Percentiles rank a stretch among this genome's conserved stretches.
phyloP scores from a whole-genome alignment of 108 stramenopile genomes.

The Pseudonitzschia multistriata region DNA sequence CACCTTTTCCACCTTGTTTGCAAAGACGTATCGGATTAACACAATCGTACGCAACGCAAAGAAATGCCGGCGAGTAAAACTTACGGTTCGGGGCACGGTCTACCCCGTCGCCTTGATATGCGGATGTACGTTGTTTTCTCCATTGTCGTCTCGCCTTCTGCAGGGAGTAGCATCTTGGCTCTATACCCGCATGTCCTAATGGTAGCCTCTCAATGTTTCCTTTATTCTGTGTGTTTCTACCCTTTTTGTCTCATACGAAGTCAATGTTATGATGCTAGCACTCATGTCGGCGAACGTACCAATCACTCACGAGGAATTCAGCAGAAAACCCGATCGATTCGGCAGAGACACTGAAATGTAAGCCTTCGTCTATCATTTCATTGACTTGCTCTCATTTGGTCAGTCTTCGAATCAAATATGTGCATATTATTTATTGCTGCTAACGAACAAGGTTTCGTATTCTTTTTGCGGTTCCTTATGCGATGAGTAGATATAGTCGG shows the following conservation, averaged over 20 bases:
- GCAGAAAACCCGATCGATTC: slow-evolving; percentile 22
- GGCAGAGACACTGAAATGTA: slow-evolving; percentile 5
- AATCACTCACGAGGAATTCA: background rate
- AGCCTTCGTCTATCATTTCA: too few relatives aligned
- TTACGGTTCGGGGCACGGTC: slow-evolving; percentile 43
- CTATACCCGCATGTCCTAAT: too few relatives aligned
- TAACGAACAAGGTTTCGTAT: too few relatives aligned
- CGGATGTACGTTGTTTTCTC: background rate
- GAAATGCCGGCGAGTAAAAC: slow-evolving; percentile 41
- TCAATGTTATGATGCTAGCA: slow-evolving; percentile 39
- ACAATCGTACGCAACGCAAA: slow-evolving; percentile 20
- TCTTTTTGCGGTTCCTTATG: too few relatives aligned
- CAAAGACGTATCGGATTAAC: slow-evolving; percentile 35
- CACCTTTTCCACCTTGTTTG: slow-evolving; percentile 23
- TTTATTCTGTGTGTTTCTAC: too few relatives aligned
- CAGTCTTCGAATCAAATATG: too few relatives aligned
- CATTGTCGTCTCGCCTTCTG: background rate
- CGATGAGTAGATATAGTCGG: background rate
- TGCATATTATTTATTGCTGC: too few relatives aligned
- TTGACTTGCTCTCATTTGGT: too few relatives aligned
- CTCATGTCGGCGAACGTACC: slow-evolving; percentile 38
- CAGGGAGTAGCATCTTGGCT: too few relatives aligned
- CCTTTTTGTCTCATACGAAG: slow-evolving; percentile 9
- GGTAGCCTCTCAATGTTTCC: too few relatives aligned
- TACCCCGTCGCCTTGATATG: slow-evolving; percentile 37